A percentile compares a stretch with the other conserved stretches of the same genome.
Evolutionary conservation across 2,329 filamentous ascomycete genomes (phyloP).

Genomic region (Parascedosporium putredinis): DNA sequence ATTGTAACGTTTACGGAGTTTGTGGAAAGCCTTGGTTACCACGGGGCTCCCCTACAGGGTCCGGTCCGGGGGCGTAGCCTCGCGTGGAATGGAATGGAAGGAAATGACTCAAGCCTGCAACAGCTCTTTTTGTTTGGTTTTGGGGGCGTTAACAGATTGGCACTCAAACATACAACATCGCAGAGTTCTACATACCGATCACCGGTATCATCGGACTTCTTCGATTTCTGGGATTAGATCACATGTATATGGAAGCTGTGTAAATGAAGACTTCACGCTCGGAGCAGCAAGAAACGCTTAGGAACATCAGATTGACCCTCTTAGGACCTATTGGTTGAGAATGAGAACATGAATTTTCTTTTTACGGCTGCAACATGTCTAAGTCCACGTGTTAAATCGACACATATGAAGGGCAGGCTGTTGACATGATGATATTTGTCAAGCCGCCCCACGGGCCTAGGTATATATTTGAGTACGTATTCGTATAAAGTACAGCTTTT

Average conservation of each 20-base stretch:
- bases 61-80: background rate
- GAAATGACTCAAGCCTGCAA: background rate
- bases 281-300: background rate
- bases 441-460: too few relatives aligned
- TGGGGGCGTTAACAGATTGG: background rate
- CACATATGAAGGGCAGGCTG: too few relatives aligned
- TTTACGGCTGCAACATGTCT: too few relatives aligned
- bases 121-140: background rate
- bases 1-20: too few relatives aligned
- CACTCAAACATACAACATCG: background rate
- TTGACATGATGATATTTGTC: too few relatives aligned
- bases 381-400: too few relatives aligned
- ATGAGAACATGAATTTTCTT: too few relatives aligned
- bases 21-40: too few relatives aligned
- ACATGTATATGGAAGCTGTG: background rate
- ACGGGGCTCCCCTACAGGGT: too few relatives aligned
- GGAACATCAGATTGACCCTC: background rate
- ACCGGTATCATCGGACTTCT: background rate
- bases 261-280: background rate
- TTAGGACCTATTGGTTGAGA: too few relatives aligned
- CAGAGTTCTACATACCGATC: background rate
- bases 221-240: background rate
- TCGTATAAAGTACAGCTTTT: background rate
- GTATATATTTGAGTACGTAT: too few relatives aligned
- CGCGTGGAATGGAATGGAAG: background rate